Percentiles rank a stretch among this genome's conserved stretches.
Conservation (phyloP, 768 basidiomycete genomes). For the Cantharellus anzutake region DNA sequence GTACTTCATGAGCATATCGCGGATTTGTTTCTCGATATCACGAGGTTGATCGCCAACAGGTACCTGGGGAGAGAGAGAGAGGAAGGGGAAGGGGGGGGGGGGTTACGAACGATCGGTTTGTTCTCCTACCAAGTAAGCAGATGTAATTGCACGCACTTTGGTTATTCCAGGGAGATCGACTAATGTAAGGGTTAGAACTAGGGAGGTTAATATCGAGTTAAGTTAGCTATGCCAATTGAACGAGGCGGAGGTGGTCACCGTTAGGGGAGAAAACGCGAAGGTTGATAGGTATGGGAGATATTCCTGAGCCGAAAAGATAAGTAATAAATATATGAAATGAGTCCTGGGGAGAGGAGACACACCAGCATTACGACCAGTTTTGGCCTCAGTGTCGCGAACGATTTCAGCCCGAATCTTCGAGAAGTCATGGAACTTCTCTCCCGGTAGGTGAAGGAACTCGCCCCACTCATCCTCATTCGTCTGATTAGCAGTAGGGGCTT, state of each 20-base stretch:
- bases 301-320: slow-evolving; percentile 30
- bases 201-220: not conserved
- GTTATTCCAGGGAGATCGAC: slow-evolving; percentile 96
- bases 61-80: slow-evolving; percentile 20
- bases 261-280: slow-evolving; percentile 93
- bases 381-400: slow-evolving; percentile 89
- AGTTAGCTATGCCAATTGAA: not conserved
- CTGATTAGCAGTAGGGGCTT: slow-evolving; percentile 21
- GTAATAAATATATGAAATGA: not conserved
- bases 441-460: slow-evolving; percentile 91
- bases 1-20: slow-evolving; percentile 89
- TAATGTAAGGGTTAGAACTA: slow-evolving; percentile 83
- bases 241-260: not conserved
- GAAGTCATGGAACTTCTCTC: slow-evolving; percentile 97
- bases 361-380: slow-evolving; percentile 91
- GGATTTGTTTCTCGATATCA: slow-evolving; percentile 95
- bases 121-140: too few species aligned
- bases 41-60: slow-evolving; percentile 92
- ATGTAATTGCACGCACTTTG: slow-evolving; percentile 19
- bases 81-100: not conserved
- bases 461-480: slow-evolving; percentile 93
- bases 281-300: slow-evolving; percentile 94
- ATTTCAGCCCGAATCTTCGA: slow-evolving; percentile 90
- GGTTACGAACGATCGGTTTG: too few species aligned
- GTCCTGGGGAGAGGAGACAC: slow-evolving; percentile 6